Conservation (phyloP, 1,284 basidiomycete genomes). For the Leccinum pachyderme region DNA sequence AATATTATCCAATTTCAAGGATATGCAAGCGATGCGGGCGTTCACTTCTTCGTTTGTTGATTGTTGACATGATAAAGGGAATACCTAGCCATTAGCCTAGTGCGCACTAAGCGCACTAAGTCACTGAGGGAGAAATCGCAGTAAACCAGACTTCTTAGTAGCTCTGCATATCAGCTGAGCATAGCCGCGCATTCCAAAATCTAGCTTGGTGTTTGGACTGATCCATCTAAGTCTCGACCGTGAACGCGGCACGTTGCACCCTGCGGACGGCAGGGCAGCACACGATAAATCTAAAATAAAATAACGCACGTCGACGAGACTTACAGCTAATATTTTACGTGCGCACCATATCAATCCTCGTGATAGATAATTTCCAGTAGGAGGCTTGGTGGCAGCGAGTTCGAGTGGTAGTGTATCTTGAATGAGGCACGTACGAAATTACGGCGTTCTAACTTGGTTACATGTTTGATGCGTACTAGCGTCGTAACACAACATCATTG, state of each 20-base stretch:
- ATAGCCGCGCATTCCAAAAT: not conserved
- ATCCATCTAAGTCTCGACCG: conserved; percentile 36
- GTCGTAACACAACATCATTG: too few species aligned
- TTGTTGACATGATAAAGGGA: conserved; percentile 22
- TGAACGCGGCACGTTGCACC: not conserved
- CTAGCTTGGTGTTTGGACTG: conserved; percentile 41
- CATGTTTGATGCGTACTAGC: not conserved
- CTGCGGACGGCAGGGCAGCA: not conserved
- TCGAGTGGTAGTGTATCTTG: too few species aligned
- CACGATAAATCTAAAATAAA: not conserved
- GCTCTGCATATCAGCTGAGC: not conserved
- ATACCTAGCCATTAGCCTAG: conserved; percentile 8
- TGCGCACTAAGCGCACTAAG: not conserved
- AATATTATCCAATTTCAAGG: not conserved
- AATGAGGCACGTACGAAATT: too few species aligned
- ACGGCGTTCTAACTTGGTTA: not conserved
- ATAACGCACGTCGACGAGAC: not conserved
- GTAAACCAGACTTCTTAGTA: not conserved
- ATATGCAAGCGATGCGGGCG: not conserved
- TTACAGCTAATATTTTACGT: not conserved
- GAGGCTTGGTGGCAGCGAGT: not conserved
- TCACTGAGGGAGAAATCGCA: not conserved
- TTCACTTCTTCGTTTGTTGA: conserved; percentile 10
- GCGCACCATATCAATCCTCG: not conserved
- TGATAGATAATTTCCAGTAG: not conserved